Base-by-base conservation (phyloP, 2,329 filamentous ascomycete genomes). In the Ophioceras dolichostomum region DNA sequence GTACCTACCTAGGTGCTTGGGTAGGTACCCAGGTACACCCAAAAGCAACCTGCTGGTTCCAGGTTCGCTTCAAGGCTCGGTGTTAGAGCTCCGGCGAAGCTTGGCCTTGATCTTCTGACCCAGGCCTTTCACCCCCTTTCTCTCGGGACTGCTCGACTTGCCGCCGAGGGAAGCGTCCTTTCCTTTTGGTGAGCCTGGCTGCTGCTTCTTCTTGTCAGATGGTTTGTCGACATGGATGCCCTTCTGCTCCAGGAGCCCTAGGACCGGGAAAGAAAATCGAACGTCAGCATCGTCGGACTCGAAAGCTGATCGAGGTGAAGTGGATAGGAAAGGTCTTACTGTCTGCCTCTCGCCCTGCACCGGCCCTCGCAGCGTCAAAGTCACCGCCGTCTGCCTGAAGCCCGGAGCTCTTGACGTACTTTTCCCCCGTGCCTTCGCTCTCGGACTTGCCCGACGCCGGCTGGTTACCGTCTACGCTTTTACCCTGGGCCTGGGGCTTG, bases 61-160 rank as follows among this genome's bases (percentile, higher is more conserved):
- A n/a, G n/a, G n/a, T n/a, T n/a, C 7, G 22, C 22, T 26, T 4
- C n/a, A 36, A n/a, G 34, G 14, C 39, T 36, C 18, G 14, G 34
- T n/a, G n/a, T n/a, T n/a, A n/a, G n/a, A 36, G 5, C 45, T 68
- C 60, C 37, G 26, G 17, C 26, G 34, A 14, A 83, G 58, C 63
- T 82, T 83, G 39, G 70, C 68, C 69, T 82, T 83, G 57, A 83
- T 71, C 61, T 79, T 79, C 40, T 77, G 66, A 42, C 67, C 67
- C 29, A 80, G 50, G 43, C 69, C 69, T 32, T 60, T 59, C 43
- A 55, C 51, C 30, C 50, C 48, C 35, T 52, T 47, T 10, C 37
- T 38, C 33, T 51, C 54, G 28, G 49, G 51, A 19, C 44, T 43
- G 39, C 59, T 38, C 32, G 47, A 47, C 18, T 47, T 49, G 24